Base-by-base conservation (phyloP, 768 basidiomycete species). In the Collybia mongolica region DNA sequence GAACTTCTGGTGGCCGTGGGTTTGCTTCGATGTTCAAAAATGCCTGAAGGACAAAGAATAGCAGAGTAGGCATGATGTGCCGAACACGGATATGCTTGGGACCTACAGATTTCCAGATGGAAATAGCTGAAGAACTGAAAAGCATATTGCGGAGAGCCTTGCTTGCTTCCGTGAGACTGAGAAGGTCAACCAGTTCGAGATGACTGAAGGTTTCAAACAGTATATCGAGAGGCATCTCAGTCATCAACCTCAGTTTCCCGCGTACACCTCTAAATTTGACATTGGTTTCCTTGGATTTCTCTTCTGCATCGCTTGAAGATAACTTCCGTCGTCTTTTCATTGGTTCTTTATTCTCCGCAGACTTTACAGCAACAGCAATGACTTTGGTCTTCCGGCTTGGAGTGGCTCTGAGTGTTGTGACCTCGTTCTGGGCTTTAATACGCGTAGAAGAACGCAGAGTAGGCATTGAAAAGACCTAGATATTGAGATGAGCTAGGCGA, bases 101-200 rank as follows among this genome's bases (percentile, higher is more conserved):
- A 54, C 59, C 15, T 48, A 66, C 69, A 22, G 47, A 22, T 53
- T 65, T 65, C 75, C 75, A 79, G 0, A 73, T 51, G 11, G 49
- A 35, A 0, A 56, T 54, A 3, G 63, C 54, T 2, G 48, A 40
- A 15, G 55, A 56, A 7, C 54, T 52, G 46, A 70, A 52, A 22
- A 78, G 56, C 6, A 74, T 62, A 2, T 47, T 50, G 15, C 71
- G 68, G 37, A 77, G 56, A 0, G 51, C 57, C 54, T 71, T 70
- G 29, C 60, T 69, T 2, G 73, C 65, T 40, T 71, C 56, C 0
- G 72, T 67, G 6, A 78, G 61, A 47, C 64, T 59, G n/a, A 80
- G 60, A 8, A 79, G 58, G 51, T 79, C 74, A 12, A 59, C 23
- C n/a, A 75, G 74, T 23, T 66, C 52, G 6, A 78, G 60, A 29